Base-by-base conservation (phyloP, 495 filamentous ascomycete genomes). In the Hamigera avellanea region DNA sequence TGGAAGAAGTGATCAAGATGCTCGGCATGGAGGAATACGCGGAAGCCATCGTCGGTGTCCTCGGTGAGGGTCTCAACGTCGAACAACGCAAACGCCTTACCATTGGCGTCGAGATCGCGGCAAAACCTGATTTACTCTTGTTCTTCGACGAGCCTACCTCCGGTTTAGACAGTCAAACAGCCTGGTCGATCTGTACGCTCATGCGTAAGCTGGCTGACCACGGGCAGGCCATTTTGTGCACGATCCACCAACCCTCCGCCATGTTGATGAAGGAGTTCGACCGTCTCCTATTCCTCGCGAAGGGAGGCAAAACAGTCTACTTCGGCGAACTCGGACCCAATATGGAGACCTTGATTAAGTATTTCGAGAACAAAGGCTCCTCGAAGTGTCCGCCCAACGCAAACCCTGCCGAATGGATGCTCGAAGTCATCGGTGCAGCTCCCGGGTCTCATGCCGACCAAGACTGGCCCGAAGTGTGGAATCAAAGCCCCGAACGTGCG, bases 241-340 rank as follows among this genome's bases (percentile, higher is more conserved):
- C 86, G 6, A 94, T 96, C 44, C 89, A 96, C 57, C 89, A 96
- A 48, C 86, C 86, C 2, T 87, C 81, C 0, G 83, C 85, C 26
- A 82, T 89, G 61, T 67, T 96, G 28, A 91, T 96, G 66, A 78
- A 93, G 52, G 75, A 83, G 37, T 96, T 96, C 48, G 88, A 96
- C 50, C 74, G 81, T 8, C 67, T 96, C 4, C 64, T 91, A n/a
- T 86, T 93, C 57, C 61, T 93, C 25, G 74, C 76, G 9, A 76
- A 70, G 39, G 85, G 83, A 31, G 86, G 86, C 19, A 72, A 67
- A 42, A 83, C 83, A 0, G 80, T 93, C 26, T 91, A 93, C 59
- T 93, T 87, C 56, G 86, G 86, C 28, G 77, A 83, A 9, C 80
- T 93, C 33, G 85, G 85, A 21, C 56, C 78, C 42, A 80, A 85